Evolutionary conservation across 2,329 filamentous ascomycete species (phyloP), one percentile per base, ranked within the genome.

Genomic region (Aspergillus awamori): DNA sequence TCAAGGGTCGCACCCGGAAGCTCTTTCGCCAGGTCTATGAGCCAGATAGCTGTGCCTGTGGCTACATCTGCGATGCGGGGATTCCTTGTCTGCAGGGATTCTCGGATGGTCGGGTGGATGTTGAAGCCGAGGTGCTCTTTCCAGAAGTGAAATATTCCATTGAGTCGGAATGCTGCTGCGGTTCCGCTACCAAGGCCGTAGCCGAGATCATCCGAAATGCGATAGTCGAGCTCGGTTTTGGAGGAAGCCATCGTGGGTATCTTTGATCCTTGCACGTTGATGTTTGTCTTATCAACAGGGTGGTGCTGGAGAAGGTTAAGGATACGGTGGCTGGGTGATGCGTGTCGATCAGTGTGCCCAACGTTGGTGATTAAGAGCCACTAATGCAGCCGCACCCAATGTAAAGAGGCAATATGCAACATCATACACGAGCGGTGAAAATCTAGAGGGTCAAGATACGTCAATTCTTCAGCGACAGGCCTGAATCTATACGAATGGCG

Each of bases 61-160:
- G 63, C 64, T n/a, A 69, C 53, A 49, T 69, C 67, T 33, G 67
- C 67, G 24, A 69, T 61, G 5, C 60, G 59, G 10, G 60, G 51
- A 15, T 53, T 53, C 3, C 47, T 20, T 0, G 51, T 26, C 7
- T 11, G 28, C 6, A 53, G 39, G 13, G 60, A 38, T 26, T 52
- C 20, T 36, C 22, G 26, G 8, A 64, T 58, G 17, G 55, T 36
- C 1, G 66, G 65, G 57, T 66, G 62, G 13, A 53, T 13, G 1
- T 53, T 53, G 51, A 53, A 53, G 11, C 51, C 51, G 11, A 53
- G 22, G 15, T 30, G 20, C 8, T 53, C 30, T 38, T 53, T 53
- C 51, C 51, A 53, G 11, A 53, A 24, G 30, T 53, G 22, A 8
- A 53, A 53, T 13, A 24, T 13, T 2, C 36, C 30, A 8, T 53